Base-by-base conservation (phyloP, 805 yeast species). In the Candida nemodendra region DNA sequence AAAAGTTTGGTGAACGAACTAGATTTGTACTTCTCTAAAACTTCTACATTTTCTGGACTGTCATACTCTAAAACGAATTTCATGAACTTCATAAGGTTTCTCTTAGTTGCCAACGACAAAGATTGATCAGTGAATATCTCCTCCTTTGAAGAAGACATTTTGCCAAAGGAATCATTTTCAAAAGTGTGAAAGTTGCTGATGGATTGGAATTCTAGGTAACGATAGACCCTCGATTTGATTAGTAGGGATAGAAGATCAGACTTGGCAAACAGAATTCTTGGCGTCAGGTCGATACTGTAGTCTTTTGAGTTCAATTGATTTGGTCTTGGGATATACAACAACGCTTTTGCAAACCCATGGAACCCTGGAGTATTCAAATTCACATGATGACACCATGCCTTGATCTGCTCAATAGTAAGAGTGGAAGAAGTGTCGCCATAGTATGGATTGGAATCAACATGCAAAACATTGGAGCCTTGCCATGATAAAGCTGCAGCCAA, bases 401-500 rank as follows among this genome's bases (percentile, higher is more conserved):
- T 81, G 45, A 89, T 62, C 62, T 93, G 96, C 48, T 88, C 95
- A 32, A 89, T 76, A 15, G 95, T 84, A 35, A 93, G 65, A 3
- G 96, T 85, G 5, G 97, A 89, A 34, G 82, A 74, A 24, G 83
- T 74, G 59, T 90, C 98, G 15, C 99, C 99, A 54, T 93, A 93
- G 58, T 86, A 82, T 19, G 78, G 72, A 56, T 89, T 84, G 29
- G 79, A 69, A 60, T 93, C 99, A 21, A 93, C 78, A 57, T 93
- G 99, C 30, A 93, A 67, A 7, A 93, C 97, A 47, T 75, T 79
- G n/a, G 93, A 79, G n/a, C 99, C 99, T 53, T 88, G 96, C 98
- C 99, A 93, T 9, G 97, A 84, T 32, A 93, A 70, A 0, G 97
- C 91, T 9, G 97, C 95, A 0, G 98, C 96, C 33, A 89, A 64